Conservation (phyloP, 2,329 filamentous ascomycete genomes). For the Aspergillus versicolor region DNA sequence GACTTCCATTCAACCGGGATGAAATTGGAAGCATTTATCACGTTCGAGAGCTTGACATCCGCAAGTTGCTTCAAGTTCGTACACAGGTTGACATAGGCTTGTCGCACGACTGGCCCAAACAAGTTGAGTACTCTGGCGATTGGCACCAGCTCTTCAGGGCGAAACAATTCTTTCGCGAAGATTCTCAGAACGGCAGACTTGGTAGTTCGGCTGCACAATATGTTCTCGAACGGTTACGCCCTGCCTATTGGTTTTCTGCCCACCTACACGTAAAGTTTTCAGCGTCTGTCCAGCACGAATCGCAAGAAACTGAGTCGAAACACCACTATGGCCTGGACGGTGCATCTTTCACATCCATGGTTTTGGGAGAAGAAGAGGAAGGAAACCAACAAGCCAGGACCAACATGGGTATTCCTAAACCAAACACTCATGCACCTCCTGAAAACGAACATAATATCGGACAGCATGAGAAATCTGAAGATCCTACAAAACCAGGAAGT, state of each 20-base stretch:
- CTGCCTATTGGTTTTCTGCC: conserved; percentile 87
- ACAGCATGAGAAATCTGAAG: neutral
- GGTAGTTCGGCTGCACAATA: conserved; percentile 78
- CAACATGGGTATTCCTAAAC: neutral
- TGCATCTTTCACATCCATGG: conserved; percentile 12
- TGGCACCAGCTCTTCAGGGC: conserved; percentile 63
- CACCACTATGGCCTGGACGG: conserved; percentile 23
- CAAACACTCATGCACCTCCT: neutral
- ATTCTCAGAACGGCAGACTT: conserved; percentile 72
- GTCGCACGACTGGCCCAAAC: conserved; percentile 93
- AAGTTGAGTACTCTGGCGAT: conserved; percentile 77
- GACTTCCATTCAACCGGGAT: conserved; percentile 75
- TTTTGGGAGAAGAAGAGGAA: conserved; percentile 10
- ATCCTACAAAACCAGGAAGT: neutral
- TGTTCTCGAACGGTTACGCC: conserved; percentile 77
- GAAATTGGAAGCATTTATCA: conserved; percentile 86
- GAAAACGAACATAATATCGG: neutral
- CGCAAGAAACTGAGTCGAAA: conserved; percentile 18
- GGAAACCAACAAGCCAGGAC: neutral
- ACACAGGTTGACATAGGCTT: conserved; percentile 88
- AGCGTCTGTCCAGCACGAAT: conserved; percentile 57
- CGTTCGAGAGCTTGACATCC: conserved; percentile 82
- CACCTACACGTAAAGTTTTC: conserved; percentile 89
- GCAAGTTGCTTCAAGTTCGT: conserved; percentile 80
- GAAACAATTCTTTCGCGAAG: conserved; percentile 73